A percentile compares a stretch with the other conserved stretches of the same genome.
phyloP scores from a whole-genome alignment of 306 rosid genomes.

The Vigna radiata region DNA sequence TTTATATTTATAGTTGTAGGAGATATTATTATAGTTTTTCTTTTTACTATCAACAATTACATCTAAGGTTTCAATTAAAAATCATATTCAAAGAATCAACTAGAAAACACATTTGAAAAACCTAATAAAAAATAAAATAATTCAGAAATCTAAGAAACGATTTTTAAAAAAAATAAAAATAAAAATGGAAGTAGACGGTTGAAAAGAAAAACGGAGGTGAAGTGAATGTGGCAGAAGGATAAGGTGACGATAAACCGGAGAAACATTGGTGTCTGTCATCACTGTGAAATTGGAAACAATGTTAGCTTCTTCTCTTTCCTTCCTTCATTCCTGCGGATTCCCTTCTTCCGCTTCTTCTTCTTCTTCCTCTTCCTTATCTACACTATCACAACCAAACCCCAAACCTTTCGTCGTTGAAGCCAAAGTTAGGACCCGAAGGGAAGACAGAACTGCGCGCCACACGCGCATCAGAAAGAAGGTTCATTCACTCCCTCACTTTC shows the following conservation, averaged over 20 bases:
- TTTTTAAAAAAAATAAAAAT: no score
- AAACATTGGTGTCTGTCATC: not conserved
- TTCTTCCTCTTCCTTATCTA: constrained; percentile 38
- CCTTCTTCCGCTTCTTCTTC: constrained; percentile 42
- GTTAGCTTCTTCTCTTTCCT: constrained; percentile 53
- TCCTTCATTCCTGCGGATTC: constrained; percentile 44
- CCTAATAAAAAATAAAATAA: no score
- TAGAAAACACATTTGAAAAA: no score
- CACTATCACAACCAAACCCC: constrained; percentile 33
- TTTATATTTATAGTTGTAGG: no score
- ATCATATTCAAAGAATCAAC: no score
- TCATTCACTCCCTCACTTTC: not conserved
- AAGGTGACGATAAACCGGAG: constrained; percentile 33
- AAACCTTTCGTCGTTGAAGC: constrained; percentile 59
- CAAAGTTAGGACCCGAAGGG: constrained; percentile 58
- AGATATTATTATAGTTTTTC: no score
- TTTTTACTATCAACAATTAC: no score
- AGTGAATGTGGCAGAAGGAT: constrained; percentile 30
- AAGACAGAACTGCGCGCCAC: constrained; percentile 79
- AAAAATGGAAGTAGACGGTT: not conserved
- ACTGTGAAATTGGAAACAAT: constrained; percentile 34
- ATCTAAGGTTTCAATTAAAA: no score
- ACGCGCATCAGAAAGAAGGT: constrained; percentile 59
- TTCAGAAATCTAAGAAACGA: no score
- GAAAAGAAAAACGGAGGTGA: not conserved